Conservation (phyloP, 169 alveolate genomes). For the Amoebophrya sp. region DNA sequence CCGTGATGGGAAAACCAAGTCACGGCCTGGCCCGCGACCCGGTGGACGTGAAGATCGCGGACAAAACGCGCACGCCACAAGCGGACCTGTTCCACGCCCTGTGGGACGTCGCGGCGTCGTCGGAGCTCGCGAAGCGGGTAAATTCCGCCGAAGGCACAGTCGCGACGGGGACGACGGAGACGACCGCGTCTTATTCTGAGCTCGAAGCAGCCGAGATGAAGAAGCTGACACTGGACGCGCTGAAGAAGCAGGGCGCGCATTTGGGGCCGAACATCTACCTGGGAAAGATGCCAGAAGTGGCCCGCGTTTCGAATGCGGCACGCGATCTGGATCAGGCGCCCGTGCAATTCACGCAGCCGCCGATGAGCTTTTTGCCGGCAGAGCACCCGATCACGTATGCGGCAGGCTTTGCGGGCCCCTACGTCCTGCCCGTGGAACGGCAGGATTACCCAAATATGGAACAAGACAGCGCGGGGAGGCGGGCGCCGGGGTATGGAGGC, state of each 20-base stretch:
- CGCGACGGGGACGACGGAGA: not conserved
- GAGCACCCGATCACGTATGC: not conserved
- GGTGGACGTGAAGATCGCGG: not conserved
- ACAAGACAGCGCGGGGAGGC: too few species aligned
- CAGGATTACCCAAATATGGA: too few species aligned
- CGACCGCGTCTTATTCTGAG: not conserved
- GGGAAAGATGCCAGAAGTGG: not conserved
- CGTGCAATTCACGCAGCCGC: not conserved
- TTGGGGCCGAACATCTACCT: not conserved
- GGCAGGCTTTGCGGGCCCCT: not conserved
- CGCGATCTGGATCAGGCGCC: not conserved
- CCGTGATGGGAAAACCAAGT: not conserved
- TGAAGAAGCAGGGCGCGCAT: too few species aligned
- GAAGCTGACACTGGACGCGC: too few species aligned
- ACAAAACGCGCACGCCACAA: not conserved
- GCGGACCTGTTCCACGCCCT: not conserved
- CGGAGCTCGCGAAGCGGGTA: not conserved
- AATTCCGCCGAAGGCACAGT: not conserved
- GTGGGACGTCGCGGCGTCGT: not conserved
- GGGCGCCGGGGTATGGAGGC: too few species aligned
- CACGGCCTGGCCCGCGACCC: not conserved
- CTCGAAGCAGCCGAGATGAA: not conserved
- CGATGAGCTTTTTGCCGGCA: not conserved
- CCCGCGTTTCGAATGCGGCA: not conserved
- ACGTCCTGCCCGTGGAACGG: not conserved